Conservation (phyloP, 306 rosid species). For the Morella rubra region DNA sequence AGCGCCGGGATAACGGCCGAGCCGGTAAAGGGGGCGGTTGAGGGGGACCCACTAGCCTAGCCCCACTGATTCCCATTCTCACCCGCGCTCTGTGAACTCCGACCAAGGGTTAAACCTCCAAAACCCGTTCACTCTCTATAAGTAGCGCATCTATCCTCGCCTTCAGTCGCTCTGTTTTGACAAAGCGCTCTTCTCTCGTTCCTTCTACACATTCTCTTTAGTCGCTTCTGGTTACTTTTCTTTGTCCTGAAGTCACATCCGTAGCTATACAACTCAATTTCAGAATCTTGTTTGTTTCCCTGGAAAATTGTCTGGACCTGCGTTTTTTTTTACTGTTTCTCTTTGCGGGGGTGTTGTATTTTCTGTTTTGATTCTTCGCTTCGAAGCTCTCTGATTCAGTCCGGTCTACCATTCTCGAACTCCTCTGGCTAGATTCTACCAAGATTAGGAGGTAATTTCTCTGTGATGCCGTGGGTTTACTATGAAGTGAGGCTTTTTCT, state of each 20-base stretch:
- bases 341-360: not conserved
- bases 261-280: no score
- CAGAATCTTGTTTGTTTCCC: constrained; percentile 21
- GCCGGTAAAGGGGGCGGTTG: constrained; percentile 18
- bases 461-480: not conserved
- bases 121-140: constrained; percentile 14
- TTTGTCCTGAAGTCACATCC: not conserved
- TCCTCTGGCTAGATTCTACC: not conserved
- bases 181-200: not conserved
- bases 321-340: not conserved
- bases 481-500: not conserved
- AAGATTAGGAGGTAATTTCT: not conserved
- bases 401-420: not conserved
- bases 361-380: not conserved
- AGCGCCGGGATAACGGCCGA: constrained; percentile 18
- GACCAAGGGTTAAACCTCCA: no score
- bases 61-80: constrained; percentile 9
- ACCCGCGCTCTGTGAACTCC: not conserved
- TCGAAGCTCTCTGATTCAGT: not conserved
- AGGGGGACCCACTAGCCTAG: constrained; percentile 27
- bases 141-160: not conserved
- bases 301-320: not conserved
- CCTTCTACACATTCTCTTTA: not conserved
- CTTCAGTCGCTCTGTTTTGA: not conserved
- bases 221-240: not conserved